Conservation (phyloP, 495 filamentous ascomycete genomes). For the Cenococcum geophilum region DNA sequence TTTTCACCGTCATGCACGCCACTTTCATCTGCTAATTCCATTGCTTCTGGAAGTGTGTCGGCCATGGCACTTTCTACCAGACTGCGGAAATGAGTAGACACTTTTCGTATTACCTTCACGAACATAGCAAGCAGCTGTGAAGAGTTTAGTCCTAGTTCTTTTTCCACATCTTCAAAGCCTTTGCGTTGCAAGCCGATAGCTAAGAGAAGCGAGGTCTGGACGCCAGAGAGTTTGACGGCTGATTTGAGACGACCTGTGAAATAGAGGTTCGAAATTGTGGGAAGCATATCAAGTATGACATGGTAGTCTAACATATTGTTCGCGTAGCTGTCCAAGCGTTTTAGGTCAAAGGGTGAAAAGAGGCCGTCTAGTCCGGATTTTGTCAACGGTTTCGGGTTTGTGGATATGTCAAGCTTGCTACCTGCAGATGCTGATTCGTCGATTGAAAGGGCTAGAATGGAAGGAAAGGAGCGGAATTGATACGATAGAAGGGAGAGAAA, state of each 20-base stretch:
- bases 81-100: slow-evolving; percentile 65
- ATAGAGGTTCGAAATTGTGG: slow-evolving; percentile 69
- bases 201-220: slow-evolving; percentile 80
- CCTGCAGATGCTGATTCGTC: slow-evolving; percentile 76
- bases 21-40: slow-evolving; percentile 53
- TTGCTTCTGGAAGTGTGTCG: slow-evolving; percentile 59
- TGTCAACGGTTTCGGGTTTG: slow-evolving; percentile 49
- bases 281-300: slow-evolving; percentile 90
- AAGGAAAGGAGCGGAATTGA: slow-evolving; percentile 81
- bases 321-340: slow-evolving; percentile 88
- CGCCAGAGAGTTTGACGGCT: slow-evolving; percentile 59
- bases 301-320: slow-evolving; percentile 97
- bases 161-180: slow-evolving; percentile 70
- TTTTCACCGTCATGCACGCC: slow-evolving; percentile 42
- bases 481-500: slow-evolving; percentile 85
- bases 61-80: slow-evolving; percentile 70
- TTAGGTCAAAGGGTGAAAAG: slow-evolving; percentile 88
- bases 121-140: slow-evolving; percentile 92
- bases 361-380: slow-evolving; percentile 67
- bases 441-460: slow-evolving; percentile 75
- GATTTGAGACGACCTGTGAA: slow-evolving; percentile 68
- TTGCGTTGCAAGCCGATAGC: slow-evolving; percentile 88
- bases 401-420: slow-evolving; percentile 52
- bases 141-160: slow-evolving; percentile 64
- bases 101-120: slow-evolving; percentile 87